phyloP scores from a whole-genome alignment of 345 rosid species.

The Cardamine chenopodiifolia region DNA sequence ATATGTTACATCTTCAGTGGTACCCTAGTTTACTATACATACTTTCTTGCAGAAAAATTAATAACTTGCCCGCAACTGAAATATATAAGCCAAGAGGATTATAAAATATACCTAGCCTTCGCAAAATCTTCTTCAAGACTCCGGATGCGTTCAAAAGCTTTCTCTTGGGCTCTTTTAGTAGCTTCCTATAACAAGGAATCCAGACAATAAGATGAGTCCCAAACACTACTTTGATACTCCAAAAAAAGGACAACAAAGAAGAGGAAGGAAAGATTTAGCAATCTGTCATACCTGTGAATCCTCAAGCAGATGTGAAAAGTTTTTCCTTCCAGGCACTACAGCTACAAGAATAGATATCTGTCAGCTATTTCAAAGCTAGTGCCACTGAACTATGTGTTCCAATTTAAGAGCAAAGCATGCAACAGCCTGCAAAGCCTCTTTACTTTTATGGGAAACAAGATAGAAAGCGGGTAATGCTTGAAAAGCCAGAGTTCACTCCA shows the following conservation, averaged over 20 bases:
- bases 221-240: constrained; percentile 18
- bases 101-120: constrained; percentile 59
- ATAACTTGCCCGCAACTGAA: background rate
- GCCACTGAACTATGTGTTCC: constrained; percentile 16
- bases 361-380: constrained; percentile 22
- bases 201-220: constrained; percentile 16
- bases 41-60: background rate
- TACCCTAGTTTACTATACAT: background rate
- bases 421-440: constrained; percentile 22
- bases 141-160: constrained; percentile 62
- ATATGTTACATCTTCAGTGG: background rate
- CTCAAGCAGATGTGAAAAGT: constrained; percentile 71
- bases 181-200: constrained; percentile 62
- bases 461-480: background rate
- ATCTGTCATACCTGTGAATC: constrained; percentile 72
- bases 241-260: constrained; percentile 17
- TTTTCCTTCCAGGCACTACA: constrained; percentile 60
- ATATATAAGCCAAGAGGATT: background rate
- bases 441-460: constrained; percentile 13
- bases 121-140: constrained; percentile 79
- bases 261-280: constrained; percentile 4
- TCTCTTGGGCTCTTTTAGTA: constrained; percentile 76
- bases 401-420: constrained; percentile 21
- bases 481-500: constrained; percentile 11
- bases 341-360: constrained; percentile 30